These are phyloP conservation scores for Populus simonii DNA, from an alignment of 345 rosid species.

Conservation along the genomic window DNA sequence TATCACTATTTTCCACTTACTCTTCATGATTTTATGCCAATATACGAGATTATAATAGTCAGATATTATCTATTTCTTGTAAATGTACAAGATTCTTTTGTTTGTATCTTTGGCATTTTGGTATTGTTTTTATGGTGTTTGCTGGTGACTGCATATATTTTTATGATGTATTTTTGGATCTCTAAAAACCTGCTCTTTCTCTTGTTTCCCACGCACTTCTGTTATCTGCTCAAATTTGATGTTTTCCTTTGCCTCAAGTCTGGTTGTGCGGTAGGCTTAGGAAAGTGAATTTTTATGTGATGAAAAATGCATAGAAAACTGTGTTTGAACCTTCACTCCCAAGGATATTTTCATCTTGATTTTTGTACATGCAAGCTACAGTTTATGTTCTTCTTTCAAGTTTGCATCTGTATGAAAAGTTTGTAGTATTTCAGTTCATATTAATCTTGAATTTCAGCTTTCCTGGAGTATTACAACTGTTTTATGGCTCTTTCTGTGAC, in stretches of 20 bases:
- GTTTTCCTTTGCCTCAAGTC: neutral
- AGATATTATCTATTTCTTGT: neutral
- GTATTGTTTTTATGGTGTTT: neutral
- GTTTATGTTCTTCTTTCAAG: neutral
- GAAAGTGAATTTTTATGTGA: neutral
- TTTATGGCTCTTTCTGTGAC: neutral
- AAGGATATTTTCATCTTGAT: neutral
- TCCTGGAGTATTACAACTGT: neutral
- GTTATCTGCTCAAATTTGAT: neutral
- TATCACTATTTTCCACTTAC: neutral
- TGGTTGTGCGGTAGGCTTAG: neutral
- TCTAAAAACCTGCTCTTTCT: neutral
- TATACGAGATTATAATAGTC: neutral
- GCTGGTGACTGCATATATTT: neutral
- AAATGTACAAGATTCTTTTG: too few species aligned
- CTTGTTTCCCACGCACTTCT: neutral
- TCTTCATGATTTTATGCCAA: neutral
- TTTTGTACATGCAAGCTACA: neutral
- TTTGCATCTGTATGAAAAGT: neutral
- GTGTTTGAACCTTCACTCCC: neutral
- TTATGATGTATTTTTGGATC: neutral
- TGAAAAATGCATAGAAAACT: neutral
- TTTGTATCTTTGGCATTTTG: neutral
- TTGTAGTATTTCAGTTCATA: neutral
- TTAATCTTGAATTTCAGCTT: neutral